Percentiles rank a stretch among this genome's conserved stretches.
Conservation (phyloP, 768 basidiomycete species). For the Collybia mongolica region DNA sequence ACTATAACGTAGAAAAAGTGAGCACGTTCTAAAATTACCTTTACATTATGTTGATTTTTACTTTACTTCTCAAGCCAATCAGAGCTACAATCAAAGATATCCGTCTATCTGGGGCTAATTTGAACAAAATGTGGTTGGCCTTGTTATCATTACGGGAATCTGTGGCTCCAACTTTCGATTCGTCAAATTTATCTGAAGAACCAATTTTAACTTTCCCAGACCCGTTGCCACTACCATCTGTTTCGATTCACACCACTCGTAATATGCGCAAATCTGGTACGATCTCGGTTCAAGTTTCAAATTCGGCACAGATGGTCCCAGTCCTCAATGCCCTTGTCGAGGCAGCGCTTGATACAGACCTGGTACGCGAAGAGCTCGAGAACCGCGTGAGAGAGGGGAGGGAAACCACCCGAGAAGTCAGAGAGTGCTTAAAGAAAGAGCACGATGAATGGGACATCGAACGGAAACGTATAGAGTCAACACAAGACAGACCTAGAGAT, state of each 20-base stretch:
- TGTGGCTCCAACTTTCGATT: slow-evolving; percentile 11
- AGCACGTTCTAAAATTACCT: slow-evolving; percentile 2
- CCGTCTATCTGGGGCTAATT: slow-evolving; percentile 48
- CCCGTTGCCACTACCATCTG: slow-evolving; percentile 54
- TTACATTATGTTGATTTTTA: neutral
- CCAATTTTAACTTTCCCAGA: slow-evolving; percentile 42
- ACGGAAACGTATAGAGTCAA: slow-evolving; percentile 30
- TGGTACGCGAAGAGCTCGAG: slow-evolving; percentile 61
- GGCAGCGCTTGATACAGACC: slow-evolving; percentile 40
- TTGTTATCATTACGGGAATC: slow-evolving; percentile 44
- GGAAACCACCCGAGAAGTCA: slow-evolving; percentile 47
- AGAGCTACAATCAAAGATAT: slow-evolving; percentile 50
- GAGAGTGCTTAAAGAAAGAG: slow-evolving; percentile 53
- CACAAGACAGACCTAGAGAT: slow-evolving; percentile 16
- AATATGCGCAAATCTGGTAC: slow-evolving; percentile 32
- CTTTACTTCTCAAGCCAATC: slow-evolving; percentile 29
- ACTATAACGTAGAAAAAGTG: slow-evolving; percentile 36
- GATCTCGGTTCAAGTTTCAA: slow-evolving; percentile 19
- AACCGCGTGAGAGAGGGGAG: slow-evolving; percentile 53
- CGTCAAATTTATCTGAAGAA: slow-evolving; percentile 12
- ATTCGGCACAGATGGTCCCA: slow-evolving; percentile 68
- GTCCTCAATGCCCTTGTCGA: slow-evolving; percentile 61
- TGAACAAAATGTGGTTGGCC: slow-evolving; percentile 63
- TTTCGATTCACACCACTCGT: slow-evolving; percentile 44
- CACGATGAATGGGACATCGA: slow-evolving; percentile 57